These are phyloP conservation scores for Pseudopithomyces maydicus DNA, from an alignment of 2,329 filamentous ascomycete species.

Conservation along the genomic window DNA sequence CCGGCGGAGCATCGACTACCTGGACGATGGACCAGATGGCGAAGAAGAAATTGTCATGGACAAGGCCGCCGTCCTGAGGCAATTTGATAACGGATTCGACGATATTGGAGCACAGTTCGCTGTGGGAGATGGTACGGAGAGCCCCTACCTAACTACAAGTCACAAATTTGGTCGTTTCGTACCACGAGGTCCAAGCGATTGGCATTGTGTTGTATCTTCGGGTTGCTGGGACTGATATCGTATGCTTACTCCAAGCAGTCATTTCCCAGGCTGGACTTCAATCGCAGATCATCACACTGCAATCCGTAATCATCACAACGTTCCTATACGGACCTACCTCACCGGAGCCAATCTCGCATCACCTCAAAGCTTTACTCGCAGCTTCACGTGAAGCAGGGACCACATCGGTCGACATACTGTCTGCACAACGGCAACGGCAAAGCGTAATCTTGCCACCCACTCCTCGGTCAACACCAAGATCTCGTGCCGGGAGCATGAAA, in stretches of 20 bases:
- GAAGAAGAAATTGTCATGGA: constrained; percentile 39
- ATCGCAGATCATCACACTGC: constrained; percentile 42
- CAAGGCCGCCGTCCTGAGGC: constrained; percentile 35
- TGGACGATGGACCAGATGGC: constrained; percentile 30
- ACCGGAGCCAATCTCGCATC: constrained; percentile 36
- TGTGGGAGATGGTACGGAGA: constrained; percentile 37
- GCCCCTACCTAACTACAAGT: background rate
- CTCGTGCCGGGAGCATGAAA: constrained; percentile 12
- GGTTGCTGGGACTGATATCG: background rate
- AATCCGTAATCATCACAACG: constrained; percentile 36
- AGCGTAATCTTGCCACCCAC: constrained; percentile 20
- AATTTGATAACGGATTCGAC: constrained; percentile 36
- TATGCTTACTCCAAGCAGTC: constrained; percentile 21
- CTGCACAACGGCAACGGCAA: constrained; percentile 31
- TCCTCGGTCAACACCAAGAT: constrained; percentile 19
- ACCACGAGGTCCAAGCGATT: background rate
- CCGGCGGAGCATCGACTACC: constrained; percentile 31
- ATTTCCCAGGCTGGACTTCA: constrained; percentile 39
- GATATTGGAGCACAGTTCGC: constrained; percentile 36
- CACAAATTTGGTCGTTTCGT: background rate
- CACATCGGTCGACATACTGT: constrained; percentile 33
- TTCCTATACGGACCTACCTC: constrained; percentile 44
- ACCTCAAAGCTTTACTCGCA: constrained; percentile 33
- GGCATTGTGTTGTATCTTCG: background rate
- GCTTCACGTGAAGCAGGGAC: constrained; percentile 37